Evolutionary conservation across 257 asterid genomes (phyloP).

Genomic region (Fraxinus americana): DNA sequence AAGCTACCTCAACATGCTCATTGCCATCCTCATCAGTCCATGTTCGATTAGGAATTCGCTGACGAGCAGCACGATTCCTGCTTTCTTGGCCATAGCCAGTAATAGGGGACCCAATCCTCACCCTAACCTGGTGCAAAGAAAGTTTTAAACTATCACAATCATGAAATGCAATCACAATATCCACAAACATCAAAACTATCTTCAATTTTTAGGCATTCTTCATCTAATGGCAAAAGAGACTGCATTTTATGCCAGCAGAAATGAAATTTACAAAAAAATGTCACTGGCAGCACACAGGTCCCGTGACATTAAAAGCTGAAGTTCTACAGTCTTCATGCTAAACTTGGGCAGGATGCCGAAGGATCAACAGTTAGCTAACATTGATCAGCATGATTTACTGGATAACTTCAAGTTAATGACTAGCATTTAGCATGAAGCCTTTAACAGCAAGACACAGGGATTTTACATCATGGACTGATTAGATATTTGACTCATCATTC

Average conservation of each 20-base stretch:
- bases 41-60: constrained; percentile 69
- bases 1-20: constrained; percentile 75
- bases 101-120: constrained; percentile 66
- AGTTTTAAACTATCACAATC: constrained; percentile 12
- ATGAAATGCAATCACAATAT: background rate
- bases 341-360: background rate
- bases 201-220: background rate
- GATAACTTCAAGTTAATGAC: too few species aligned
- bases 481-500: background rate
- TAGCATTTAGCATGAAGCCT: too few species aligned
- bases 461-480: background rate
- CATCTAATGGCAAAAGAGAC: background rate
- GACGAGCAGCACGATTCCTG: constrained; percentile 96
- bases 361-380: background rate
- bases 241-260: background rate
- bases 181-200: background rate
- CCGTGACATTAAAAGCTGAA: background rate
- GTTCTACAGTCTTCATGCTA: background rate
- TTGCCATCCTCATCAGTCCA: constrained; percentile 92
- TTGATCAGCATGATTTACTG: too few species aligned
- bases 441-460: too few species aligned
- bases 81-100: constrained; percentile 76
- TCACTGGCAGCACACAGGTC: background rate
- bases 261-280: background rate
- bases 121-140: constrained; percentile 44